Conservation (phyloP, 2,329 filamentous ascomycete species). For the Colletotrichum gloeosporioides region DNA sequence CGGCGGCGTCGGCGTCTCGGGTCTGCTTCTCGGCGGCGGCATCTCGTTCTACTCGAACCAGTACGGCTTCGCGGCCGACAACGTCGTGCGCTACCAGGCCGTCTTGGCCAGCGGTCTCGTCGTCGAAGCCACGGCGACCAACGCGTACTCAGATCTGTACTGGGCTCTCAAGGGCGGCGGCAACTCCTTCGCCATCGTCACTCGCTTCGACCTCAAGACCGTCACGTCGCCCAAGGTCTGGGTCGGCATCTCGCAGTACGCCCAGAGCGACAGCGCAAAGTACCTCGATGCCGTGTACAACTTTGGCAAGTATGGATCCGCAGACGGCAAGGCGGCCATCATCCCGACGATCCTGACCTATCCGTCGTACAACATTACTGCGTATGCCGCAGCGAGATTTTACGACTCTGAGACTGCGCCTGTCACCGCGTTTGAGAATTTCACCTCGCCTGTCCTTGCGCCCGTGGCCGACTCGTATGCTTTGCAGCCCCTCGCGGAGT, state of each 20-base stretch:
- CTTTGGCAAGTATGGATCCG: slow-evolving; percentile 22
- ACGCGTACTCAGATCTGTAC: slow-evolving; percentile 38
- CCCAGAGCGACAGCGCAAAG: not conserved
- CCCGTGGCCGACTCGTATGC: slow-evolving; percentile 12
- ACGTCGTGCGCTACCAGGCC: slow-evolving; percentile 42
- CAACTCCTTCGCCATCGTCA: slow-evolving; percentile 41
- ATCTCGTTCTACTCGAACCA: slow-evolving; percentile 35
- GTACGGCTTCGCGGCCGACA: slow-evolving; percentile 31
- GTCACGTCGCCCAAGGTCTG: slow-evolving; percentile 9
- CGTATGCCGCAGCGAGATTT: slow-evolving; percentile 20
- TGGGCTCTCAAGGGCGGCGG: slow-evolving; percentile 40
- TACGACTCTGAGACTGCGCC: slow-evolving; percentile 17
- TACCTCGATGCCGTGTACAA: slow-evolving; percentile 24
- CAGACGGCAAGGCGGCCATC: slow-evolving; percentile 20
- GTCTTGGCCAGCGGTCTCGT: slow-evolving; percentile 45
- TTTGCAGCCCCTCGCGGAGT: slow-evolving; percentile 17
- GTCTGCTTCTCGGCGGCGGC: slow-evolving; percentile 35
- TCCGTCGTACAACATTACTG: slow-evolving; percentile 18
- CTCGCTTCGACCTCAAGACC: slow-evolving; percentile 31
- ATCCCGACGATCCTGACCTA: slow-evolving; percentile 22
- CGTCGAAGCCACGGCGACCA: slow-evolving; percentile 37
- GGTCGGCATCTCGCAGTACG: slow-evolving; percentile 19
- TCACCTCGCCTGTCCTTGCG: slow-evolving; percentile 16
- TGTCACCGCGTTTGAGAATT: slow-evolving; percentile 19
- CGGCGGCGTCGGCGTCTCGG: slow-evolving; percentile 32